Percentiles rank a stretch among this genome's conserved stretches.
Evolutionary conservation across 2,329 filamentous ascomycete species (phyloP).

Genomic region (Fusarium gaditjirri): DNA sequence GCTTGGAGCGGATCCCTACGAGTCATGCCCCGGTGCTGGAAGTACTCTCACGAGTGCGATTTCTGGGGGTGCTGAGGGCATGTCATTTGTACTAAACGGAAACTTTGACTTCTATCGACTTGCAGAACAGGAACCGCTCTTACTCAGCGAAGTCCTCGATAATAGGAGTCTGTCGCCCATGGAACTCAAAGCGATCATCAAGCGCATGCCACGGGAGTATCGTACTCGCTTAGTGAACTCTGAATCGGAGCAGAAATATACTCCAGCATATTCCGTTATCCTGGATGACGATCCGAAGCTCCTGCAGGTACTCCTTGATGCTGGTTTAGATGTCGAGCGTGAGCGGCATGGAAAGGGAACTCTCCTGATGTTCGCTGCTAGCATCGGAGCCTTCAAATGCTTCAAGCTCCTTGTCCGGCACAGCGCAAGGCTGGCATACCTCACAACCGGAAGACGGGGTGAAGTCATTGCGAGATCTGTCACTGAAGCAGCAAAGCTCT

Average conservation of each 20-base stretch:
- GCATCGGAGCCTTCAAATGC: slow-evolving; percentile 13
- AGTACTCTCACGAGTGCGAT: slow-evolving; percentile 17
- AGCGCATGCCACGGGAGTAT: slow-evolving; percentile 27
- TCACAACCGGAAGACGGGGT: slow-evolving; percentile 13
- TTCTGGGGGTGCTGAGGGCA: neutral
- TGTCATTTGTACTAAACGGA: slow-evolving; percentile 23
- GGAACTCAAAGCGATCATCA: slow-evolving; percentile 21
- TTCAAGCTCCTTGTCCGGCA: slow-evolving; percentile 36
- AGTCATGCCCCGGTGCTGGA: neutral
- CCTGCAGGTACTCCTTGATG: slow-evolving; percentile 23
- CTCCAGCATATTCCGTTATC: slow-evolving; percentile 15
- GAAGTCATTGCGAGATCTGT: slow-evolving; percentile 19
- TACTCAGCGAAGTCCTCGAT: slow-evolving; percentile 3
- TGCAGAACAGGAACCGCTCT: slow-evolving; percentile 17
- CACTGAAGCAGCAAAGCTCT: slow-evolving; percentile 9
- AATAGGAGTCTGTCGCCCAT: neutral
- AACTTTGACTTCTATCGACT: slow-evolving; percentile 35
- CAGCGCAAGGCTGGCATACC: slow-evolving; percentile 34
- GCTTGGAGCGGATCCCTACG: slow-evolving; percentile 29
- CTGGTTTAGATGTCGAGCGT: slow-evolving; percentile 30
- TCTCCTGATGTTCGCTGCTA: slow-evolving; percentile 37
- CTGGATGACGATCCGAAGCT: neutral
- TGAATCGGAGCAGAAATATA: neutral
- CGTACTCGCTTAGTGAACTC: slow-evolving; percentile 26
- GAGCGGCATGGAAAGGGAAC: slow-evolving; percentile 30